A percentile compares a stretch with the other conserved stretches of the same genome.
Evolutionary conservation across 257 asterid genomes (phyloP).

Genomic region (Salvia rosmarinus): DNA sequence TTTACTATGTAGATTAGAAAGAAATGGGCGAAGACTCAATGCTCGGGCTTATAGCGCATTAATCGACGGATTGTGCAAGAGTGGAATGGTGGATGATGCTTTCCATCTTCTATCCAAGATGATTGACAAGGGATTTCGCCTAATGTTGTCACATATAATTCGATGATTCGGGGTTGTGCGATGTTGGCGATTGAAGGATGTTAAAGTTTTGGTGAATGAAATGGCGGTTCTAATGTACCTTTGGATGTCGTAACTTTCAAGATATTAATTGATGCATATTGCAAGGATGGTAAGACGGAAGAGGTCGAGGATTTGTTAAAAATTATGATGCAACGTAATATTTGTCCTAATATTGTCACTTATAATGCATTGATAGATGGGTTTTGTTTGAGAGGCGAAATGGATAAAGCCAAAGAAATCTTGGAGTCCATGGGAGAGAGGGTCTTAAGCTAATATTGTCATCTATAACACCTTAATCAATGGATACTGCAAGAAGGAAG

Average conservation of each 20-base stretch:
- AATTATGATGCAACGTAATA: not conserved
- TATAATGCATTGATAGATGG: not conserved
- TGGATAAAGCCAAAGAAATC: not conserved
- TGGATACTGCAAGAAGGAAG: no score
- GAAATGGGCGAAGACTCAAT: no score
- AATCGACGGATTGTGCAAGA: no score
- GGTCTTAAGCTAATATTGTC: not conserved
- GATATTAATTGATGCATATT: not conserved
- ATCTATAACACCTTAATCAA: not conserved
- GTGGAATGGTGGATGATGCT: no score
- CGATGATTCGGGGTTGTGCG: not conserved
- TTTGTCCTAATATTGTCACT: not conserved
- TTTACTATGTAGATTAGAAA: no score
- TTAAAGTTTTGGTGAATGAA: not conserved
- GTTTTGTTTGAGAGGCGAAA: not conserved
- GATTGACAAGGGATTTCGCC: no score
- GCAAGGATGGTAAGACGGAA: not conserved
- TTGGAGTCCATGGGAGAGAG: not conserved
- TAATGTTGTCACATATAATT: not conserved
- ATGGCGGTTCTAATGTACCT: no score
- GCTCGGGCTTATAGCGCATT: no score
- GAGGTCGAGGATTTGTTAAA: not conserved
- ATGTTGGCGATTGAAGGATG: not conserved
- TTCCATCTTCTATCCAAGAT: no score
- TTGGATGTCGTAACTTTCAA: not conserved